Base-by-base conservation (phyloP, 179 eudicot species). In the Drosera spatulata region DNA sequence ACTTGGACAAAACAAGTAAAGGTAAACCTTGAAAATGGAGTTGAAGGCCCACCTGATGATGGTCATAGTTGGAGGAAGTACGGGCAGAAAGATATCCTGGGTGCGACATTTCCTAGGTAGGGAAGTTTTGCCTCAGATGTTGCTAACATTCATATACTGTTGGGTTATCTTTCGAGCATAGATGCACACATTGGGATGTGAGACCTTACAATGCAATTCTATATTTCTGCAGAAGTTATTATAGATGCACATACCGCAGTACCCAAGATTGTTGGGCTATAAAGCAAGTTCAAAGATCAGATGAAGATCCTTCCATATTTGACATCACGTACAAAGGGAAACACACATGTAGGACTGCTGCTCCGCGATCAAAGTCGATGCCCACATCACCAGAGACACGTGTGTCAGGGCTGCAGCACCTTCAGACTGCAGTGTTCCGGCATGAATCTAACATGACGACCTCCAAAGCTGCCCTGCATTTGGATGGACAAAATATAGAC, bases 1-100 rank as follows among this genome's bases (percentile, higher is more conserved):
- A 53, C 68, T 47, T 72, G 80, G 80, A 82, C 77, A 33, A 48
- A 71, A 37, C 77, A 68, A 73, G 76, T 88, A 50, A 71, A 74
- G 58, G 75, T 85, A n/a, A 58, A 61, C 47, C 62, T 82, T 2
- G 81, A 66, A 49, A 67, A 70, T 6, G 89, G 84, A n/a, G 69
- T 82, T 38, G 95, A 88, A 77, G 89, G 88, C 9, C 81, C 88
- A 33, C 67, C 81, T 50, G 95, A 82, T 65, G 98, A 91, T 71
- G 91, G 96, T 14, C 74, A 61, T 15, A 77, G 61, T 65, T 91
- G 98, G 98, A 83, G 96, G 61, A 91, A 91, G 65, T 91, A 91
- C 70, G 98, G 98, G 44, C 98, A 91, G 74, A 91, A 91, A 70
- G 96, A 88, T 69, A 91, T 91, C 48, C 87, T 82, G 50, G 89